Percentiles rank a stretch among this genome's conserved stretches.
Conservation (phyloP, 108 stramenopile genomes). For the Cyclotella choctawhatcheeana region DNA sequence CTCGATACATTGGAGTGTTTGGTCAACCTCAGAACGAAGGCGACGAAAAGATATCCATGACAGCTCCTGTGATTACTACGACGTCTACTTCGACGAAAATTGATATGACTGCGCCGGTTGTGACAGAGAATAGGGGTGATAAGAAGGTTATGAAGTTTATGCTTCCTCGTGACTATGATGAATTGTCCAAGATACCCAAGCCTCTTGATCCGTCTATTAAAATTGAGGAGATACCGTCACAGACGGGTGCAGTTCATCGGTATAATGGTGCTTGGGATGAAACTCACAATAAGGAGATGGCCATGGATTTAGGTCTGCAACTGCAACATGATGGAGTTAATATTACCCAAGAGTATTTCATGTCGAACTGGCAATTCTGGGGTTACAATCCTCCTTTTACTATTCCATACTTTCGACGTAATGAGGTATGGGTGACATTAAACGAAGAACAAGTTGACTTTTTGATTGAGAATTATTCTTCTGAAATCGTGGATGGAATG, state of each 20-base stretch:
- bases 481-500: not conserved
- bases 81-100: slow-evolving; percentile 46
- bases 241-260: slow-evolving; percentile 75
- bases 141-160: slow-evolving; percentile 83
- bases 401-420: slow-evolving; percentile 81
- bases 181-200: slow-evolving; percentile 76
- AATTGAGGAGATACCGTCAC: slow-evolving; percentile 63
- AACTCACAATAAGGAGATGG: slow-evolving; percentile 43
- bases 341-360: slow-evolving; percentile 58
- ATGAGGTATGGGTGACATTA: slow-evolving; percentile 86
- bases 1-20: slow-evolving; percentile 88
- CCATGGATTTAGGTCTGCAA: slow-evolving; percentile 52
- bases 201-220: slow-evolving; percentile 77
- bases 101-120: slow-evolving; percentile 85
- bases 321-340: slow-evolving; percentile 66
- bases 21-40: slow-evolving; percentile 76
- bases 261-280: slow-evolving; percentile 64
- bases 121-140: slow-evolving; percentile 45
- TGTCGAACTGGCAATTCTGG: slow-evolving; percentile 73
- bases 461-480: slow-evolving; percentile 44
- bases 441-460: slow-evolving; percentile 62
- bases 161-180: slow-evolving; percentile 78
- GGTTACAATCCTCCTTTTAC: slow-evolving; percentile 91
- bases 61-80: slow-evolving; percentile 79
- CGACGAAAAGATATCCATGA: slow-evolving; percentile 72